phyloP scores from a whole-genome alignment of 2,329 filamentous ascomycete species.

The Peltaster fructicola region DNA sequence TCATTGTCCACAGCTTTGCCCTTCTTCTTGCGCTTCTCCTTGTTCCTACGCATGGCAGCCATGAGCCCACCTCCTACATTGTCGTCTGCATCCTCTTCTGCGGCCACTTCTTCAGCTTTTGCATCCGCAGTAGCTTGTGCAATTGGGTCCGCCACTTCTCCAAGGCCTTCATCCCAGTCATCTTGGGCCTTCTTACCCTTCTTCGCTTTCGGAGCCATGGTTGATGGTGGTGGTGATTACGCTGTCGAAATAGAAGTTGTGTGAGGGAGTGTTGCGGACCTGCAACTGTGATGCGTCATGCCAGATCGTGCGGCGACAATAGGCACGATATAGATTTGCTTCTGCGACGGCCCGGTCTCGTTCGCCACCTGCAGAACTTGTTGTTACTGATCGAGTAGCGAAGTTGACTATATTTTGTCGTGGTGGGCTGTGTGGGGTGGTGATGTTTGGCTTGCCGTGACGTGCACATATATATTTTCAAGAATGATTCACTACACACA shows the following conservation, averaged over 20 bases:
- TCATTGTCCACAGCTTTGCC: conserved; percentile 52
- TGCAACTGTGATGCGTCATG: no score
- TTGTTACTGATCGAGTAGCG: no score
- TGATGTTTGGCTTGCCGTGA: no score
- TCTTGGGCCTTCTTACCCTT: conserved; percentile 69
- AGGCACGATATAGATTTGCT: no score
- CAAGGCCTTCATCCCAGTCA: conserved; percentile 88
- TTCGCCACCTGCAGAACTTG: no score
- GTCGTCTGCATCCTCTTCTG: conserved; percentile 33
- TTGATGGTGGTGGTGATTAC: conserved; percentile 3
- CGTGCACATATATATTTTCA: no score
- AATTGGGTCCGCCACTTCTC: conserved; percentile 53
- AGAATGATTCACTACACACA: no score
- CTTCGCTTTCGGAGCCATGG: conserved; percentile 92
- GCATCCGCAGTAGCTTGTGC: conserved; percentile 30
- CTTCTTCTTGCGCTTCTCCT: conserved; percentile 76
- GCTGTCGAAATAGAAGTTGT: conserved; percentile 2
- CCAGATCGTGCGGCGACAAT: no score
- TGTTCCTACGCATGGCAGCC: conserved; percentile 36
- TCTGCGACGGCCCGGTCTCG: no score
- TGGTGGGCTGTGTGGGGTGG: no score
- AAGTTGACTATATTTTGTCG: no score
- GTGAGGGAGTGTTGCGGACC: conserved; percentile 2
- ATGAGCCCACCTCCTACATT: conserved; percentile 31
- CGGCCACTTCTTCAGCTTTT: conserved; percentile 28